phyloP scores from a whole-genome alignment of 2,329 filamentous ascomycete species.

The Stemphylium beticola region DNA sequence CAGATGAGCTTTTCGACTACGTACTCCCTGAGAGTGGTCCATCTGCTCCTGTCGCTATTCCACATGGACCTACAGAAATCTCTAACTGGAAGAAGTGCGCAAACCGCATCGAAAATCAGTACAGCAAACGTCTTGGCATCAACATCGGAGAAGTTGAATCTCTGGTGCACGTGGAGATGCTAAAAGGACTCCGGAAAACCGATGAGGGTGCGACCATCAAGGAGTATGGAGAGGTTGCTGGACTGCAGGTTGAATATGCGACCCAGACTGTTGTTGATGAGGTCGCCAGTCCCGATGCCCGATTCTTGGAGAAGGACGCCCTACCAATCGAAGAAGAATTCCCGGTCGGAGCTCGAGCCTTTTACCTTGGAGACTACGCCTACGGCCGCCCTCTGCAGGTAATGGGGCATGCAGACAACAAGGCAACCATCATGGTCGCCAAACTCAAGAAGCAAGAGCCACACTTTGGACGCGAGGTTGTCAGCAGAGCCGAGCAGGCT shows the following conservation, averaged over 20 bases:
- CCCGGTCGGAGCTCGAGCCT: slow-evolving; percentile 78
- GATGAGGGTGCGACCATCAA: slow-evolving; percentile 91
- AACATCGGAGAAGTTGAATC: slow-evolving; percentile 87
- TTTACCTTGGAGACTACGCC: slow-evolving; percentile 92
- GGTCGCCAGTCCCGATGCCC: slow-evolving; percentile 87
- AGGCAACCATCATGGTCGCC: slow-evolving; percentile 80
- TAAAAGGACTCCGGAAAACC: slow-evolving; percentile 88
- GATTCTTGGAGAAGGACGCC: slow-evolving; percentile 90
- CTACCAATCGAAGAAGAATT: slow-evolving; percentile 91
- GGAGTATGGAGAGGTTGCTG: slow-evolving; percentile 85
- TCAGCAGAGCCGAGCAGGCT: slow-evolving; percentile 69
- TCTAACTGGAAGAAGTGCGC: slow-evolving; percentile 85
- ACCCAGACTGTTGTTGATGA: slow-evolving; percentile 88
- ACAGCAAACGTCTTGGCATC: slow-evolving; percentile 90
- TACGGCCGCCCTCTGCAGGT: slow-evolving; percentile 92
- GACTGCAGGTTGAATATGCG: slow-evolving; percentile 89
- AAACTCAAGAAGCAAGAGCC: slow-evolving; percentile 73
- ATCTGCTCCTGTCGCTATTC: slow-evolving; percentile 66
- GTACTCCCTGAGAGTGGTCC: slow-evolving; percentile 69
- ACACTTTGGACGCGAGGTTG: slow-evolving; percentile 80
- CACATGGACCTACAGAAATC: slow-evolving; percentile 78
- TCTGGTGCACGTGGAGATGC: slow-evolving; percentile 88
- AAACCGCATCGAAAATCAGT: slow-evolving; percentile 79
- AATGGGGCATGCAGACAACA: slow-evolving; percentile 73
- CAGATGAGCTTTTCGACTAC: slow-evolving; percentile 93